Percentiles rank a stretch among this genome's conserved stretches.
Conservation (phyloP, 2,329 filamentous ascomycete species). For the Xylaria sp. region DNA sequence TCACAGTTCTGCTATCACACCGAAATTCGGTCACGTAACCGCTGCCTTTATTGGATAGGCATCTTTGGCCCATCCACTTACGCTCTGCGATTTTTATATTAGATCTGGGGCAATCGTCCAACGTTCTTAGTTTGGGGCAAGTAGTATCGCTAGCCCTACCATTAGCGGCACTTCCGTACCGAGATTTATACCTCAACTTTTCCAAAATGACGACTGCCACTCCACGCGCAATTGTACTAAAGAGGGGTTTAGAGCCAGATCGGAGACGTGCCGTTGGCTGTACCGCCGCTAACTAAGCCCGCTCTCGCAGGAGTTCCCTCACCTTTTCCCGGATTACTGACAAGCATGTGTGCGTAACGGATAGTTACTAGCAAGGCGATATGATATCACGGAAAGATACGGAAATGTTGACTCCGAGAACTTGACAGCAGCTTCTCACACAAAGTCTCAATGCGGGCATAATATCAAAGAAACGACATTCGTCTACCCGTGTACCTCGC, state of each 20-base stretch:
- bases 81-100: neutral
- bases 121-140: neutral
- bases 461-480: neutral
- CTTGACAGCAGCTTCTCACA: constrained; percentile 13
- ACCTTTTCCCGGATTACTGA: neutral
- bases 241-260: neutral
- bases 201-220: neutral
- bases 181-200: neutral
- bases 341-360: constrained; percentile 15
- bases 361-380: constrained; percentile 20
- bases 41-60: neutral
- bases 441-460: constrained; percentile 6
- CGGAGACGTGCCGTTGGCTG: constrained; percentile 6
- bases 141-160: neutral
- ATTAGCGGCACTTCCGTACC: neutral
- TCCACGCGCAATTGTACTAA: neutral
- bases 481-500: constrained; percentile 11
- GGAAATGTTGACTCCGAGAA: constrained; percentile 35
- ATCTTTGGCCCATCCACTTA: constrained; percentile 3
- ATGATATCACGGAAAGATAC: constrained; percentile 18
- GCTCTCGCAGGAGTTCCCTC: constrained; percentile 9
- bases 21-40: constrained; percentile 6
- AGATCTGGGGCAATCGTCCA: constrained; percentile 1
- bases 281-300: constrained; percentile 11
- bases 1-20: constrained; percentile 1